Evolutionary conservation across 1,284 basidiomycete genomes (phyloP), one percentile per base, ranked within the genome.

Genomic region (Leccinum fuscescens): DNA sequence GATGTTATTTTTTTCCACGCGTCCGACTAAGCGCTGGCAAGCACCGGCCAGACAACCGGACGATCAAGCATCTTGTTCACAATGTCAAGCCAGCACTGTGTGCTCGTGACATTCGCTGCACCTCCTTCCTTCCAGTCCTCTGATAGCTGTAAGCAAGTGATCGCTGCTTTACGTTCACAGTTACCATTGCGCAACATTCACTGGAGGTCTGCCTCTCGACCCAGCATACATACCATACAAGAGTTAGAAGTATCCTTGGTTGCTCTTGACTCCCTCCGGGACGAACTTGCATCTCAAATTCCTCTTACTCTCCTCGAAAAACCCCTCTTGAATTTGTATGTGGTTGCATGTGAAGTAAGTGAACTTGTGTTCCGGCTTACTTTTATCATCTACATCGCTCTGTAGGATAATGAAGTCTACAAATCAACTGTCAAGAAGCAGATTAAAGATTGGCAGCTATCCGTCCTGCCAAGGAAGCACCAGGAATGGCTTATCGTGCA

Each of bases 401-500:
- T 57, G 42, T 66, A 97, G 94, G 93, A 96, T 72, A 86, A 80
- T 61, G 96, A 98, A 55, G 78, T 81, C 3, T 98, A 98, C 78
- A 89, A 88, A 69, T 83, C 81, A 44, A 82, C 82, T 2, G 82
- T 92, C 15, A 88, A 88, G 69, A 91, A 88, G 64, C 93, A 96
- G 71, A 90, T 98, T 64, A 92, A 92, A 68, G 93, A 96, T 64
- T 98, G 96, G 96, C 86, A 94, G 58, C 80, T 81, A 3, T 76
- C 82, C 2, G 79, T 94, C 27, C 77, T 81, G 29, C 78, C 86
- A n/a, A 80, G 86, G 62, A 92, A 87, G 75, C 86, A 88, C 68
- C 92, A 94, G 69, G 93, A 96, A 75, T 96, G 94, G 86, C 78
- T 95, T 54, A 91, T 97, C 59, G 80, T 97, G 2, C 89, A 95